Conservation (phyloP, 1,284 basidiomycete genomes). For the Meripilus lineatus region DNA sequence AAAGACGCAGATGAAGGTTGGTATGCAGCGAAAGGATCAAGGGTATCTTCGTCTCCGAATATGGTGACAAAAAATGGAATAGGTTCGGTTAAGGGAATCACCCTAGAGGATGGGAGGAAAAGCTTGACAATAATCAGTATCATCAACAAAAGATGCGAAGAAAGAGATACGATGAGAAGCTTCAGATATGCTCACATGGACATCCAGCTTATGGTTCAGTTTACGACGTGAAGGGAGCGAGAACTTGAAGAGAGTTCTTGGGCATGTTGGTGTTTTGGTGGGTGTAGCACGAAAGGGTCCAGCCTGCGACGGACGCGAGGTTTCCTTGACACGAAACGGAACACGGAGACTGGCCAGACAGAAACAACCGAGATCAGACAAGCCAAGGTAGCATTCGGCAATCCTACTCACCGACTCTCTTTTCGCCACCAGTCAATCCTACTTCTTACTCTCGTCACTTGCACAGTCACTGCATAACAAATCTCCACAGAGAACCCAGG, state of each 20-base stretch:
- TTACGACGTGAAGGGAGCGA: conserved; percentile 12
- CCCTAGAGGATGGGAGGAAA: conserved; percentile 23
- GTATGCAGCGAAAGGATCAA: conserved; percentile 22
- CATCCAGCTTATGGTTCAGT: conserved; percentile 12
- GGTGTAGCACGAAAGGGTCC: conserved; percentile 17
- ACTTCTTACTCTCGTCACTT: conserved; percentile 18
- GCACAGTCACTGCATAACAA: conserved; percentile 45
- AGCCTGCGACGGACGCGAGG: conserved; percentile 16
- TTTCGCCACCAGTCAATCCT: conserved; percentile 23
- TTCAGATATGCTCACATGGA: conserved; percentile 19
- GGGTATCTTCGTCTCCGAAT: conserved; percentile 21
- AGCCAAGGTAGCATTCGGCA: neutral
- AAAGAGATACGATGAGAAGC: no score
- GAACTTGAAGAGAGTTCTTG: conserved; percentile 20
- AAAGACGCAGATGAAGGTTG: conserved; percentile 23
- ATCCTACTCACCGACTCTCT: conserved; percentile 15
- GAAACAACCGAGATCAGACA: neutral
- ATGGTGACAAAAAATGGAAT: conserved; percentile 27
- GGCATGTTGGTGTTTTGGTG: conserved; percentile 12
- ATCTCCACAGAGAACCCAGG: conserved; percentile 63
- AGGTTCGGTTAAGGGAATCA: conserved; percentile 23
- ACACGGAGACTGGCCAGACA: conserved; percentile 16
- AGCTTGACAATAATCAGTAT: conserved; percentile 14
- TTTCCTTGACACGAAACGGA: conserved; percentile 16
- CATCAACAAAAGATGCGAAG: neutral